Evolutionary conservation across 1,139 yeast genomes (phyloP), one percentile per base, ranked within the genome.

Genomic region (Scheffersomyces illinoinensis): DNA sequence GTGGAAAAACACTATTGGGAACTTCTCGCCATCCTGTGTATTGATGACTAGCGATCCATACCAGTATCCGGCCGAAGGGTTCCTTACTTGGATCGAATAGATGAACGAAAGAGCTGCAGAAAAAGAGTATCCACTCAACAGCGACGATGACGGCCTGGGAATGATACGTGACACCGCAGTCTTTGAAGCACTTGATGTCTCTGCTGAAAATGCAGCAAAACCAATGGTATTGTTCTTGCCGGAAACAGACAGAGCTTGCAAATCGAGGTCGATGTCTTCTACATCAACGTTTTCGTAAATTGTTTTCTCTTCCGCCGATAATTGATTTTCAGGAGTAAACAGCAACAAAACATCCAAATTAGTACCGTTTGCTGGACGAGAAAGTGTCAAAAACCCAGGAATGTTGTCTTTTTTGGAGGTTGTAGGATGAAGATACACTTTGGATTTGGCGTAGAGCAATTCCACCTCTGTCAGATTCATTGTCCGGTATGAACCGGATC

Each of bases 61-160:
- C 97, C 98, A 95, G 88, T 91, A 89, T 1, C 97, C 96, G 23
- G 83, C 76, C 1, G 93, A 86, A 1, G 98, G 97, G 5, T 88
- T 88, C 59, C 98, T 82, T 12, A 90, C 84, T 71, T 93, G 97
- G 53, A 95, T 79, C 33, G 97, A 90, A 71, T 88, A 93, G 4
- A 95, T 72, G 60, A 81, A 85, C 26, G 84, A 74, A 12, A 92
- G 72, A 0, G 88, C 82, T 24, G 88, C 71, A 19, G 87, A 83
- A 72, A 90, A 91, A 14, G 91, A 85, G 71, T 85, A 91, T 0
- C 90, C 84, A 0, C 89, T 77, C 50, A 85, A 72, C 1, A 86
- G 79, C 1, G 88, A 79, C 19, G 75, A 59, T 4, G 83, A 75
- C 0, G 93, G 91, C 57, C 84, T 78, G 23, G 79, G 70, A 10